Conservation (phyloP, 2,329 filamentous ascomycete genomes). For the Phaeosphaeriaceae sp. region DNA sequence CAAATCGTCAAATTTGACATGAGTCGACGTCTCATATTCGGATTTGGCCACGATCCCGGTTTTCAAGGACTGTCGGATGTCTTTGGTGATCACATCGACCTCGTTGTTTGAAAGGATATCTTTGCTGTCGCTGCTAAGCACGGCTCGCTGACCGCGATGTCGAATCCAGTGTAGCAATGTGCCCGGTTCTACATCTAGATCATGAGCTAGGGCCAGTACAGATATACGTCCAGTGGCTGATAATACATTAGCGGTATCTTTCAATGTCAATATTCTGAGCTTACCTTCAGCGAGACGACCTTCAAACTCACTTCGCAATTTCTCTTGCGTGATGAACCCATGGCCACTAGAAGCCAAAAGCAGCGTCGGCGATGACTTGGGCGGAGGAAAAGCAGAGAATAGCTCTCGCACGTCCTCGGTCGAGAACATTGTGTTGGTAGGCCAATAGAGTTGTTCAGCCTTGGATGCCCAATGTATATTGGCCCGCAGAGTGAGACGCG, state of each 20-base stretch:
- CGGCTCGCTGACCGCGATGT: conserved; percentile 18
- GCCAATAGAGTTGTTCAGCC: neutral
- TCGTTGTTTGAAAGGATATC: conserved; percentile 33
- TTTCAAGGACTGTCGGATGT: conserved; percentile 13
- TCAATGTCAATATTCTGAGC: neutral
- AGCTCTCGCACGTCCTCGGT: conserved; percentile 40
- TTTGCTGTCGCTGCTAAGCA: conserved; percentile 32
- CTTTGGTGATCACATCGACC: conserved; percentile 20
- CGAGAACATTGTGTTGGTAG: conserved; percentile 39
- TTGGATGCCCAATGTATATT: neutral
- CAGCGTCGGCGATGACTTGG: conserved; percentile 23
- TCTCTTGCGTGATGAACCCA: conserved; percentile 34
- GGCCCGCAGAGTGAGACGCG: too few species aligned
- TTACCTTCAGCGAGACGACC: conserved; percentile 23
- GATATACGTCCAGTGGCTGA: conserved; percentile 21
- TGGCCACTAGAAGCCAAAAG: conserved; percentile 29
- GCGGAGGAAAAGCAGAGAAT: conserved; percentile 29
- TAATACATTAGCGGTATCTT: conserved; percentile 3
- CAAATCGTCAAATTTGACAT: conserved; percentile 32
- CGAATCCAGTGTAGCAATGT: conserved; percentile 29
- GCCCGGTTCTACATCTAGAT: conserved; percentile 30
- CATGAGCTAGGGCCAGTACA: conserved; percentile 19
- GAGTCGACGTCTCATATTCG: conserved; percentile 24
- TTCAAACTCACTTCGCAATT: conserved; percentile 28
- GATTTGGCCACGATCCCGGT: conserved; percentile 23